Base-by-base conservation (phyloP, 495 filamentous ascomycete species). In the Xylaria intraflava region DNA sequence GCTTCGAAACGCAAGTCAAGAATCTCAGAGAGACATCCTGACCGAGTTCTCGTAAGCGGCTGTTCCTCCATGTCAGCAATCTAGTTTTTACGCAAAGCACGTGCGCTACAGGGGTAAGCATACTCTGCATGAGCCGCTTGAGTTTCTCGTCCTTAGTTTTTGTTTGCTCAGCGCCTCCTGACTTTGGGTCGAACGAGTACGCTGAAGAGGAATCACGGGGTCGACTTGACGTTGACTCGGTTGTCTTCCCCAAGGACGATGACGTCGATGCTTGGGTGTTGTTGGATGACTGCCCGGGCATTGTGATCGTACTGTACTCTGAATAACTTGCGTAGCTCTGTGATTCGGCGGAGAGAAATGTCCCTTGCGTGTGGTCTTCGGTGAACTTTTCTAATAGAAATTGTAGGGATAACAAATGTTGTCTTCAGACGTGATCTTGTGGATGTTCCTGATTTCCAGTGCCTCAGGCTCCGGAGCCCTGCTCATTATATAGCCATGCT, bases 141-240 rank as follows among this genome's bases (percentile, higher is more conserved):
- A 31, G 14, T 33, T 16, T 35, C 8, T 54, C 51, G 12, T 48
- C 36, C 26, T 39, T 46, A 8, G 27, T 19, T 26, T 42, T 48
- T 9, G 24, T 33, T 24, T n/a, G 24, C 19, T 33, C 33, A 12
- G 33, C 12, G 7, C 4, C n/a, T 2, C 41, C 43, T 30, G 24
- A 2, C 24, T 54, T 54, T 16, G 51, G 51, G 30, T 54, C 27
- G 11, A 40, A 54, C 20, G 51, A 54, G 27, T 47, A 54, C 7
- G 51, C 48, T 10, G 51, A 54, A 8, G 51, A 47, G 17, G 51
- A 54, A 22, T 54, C 51, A 14, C 51, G 35, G 7, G 19, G 23
- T 54, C 46, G 41, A 17, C 40, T n/a, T 14, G 31, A 29, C 9
- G n/a, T 7, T 26, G 20, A 24, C 30, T 29, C 36, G n/a, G 11